These are phyloP conservation scores for Xylariaceae sp. DNA, from an alignment of 2,329 filamentous ascomycete species.

Conservation along the genomic window DNA sequence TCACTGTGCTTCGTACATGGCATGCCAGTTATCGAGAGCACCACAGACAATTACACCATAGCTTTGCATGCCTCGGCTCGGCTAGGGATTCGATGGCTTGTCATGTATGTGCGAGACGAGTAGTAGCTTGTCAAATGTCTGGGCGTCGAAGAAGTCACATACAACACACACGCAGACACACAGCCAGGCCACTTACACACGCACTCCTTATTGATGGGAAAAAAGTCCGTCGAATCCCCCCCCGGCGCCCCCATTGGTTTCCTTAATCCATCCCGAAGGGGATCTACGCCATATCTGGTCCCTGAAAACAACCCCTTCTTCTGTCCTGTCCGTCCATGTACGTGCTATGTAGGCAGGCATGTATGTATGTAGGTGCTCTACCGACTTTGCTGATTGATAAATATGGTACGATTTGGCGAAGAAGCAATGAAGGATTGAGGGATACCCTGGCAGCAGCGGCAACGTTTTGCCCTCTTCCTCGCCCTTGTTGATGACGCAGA, in stretches of 20 bases:
- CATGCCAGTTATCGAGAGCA: background rate
- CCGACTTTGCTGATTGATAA: background rate
- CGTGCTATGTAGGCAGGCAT: too few species aligned
- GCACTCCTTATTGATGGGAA: conserved; percentile 9
- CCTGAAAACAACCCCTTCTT: background rate
- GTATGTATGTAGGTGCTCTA: too few species aligned
- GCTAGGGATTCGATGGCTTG: conserved; percentile 3
- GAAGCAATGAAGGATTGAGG: background rate
- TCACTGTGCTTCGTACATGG: too few species aligned
- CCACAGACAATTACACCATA: background rate
- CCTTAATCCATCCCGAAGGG: background rate
- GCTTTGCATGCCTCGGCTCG: conserved; percentile 10
- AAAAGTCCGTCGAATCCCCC: background rate
- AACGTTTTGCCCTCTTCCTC: background rate
- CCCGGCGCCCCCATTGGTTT: conserved; percentile 10
- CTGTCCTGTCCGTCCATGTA: too few species aligned
- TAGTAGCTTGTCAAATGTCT: too few species aligned
- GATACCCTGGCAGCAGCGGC: background rate
- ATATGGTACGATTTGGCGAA: conserved; percentile 9
- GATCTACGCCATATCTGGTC: background rate
- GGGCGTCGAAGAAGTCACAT: too few species aligned
- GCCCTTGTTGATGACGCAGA: background rate
- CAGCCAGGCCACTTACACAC: too few species aligned
- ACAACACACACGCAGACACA: too few species aligned
- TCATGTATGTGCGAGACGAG: too few species aligned